A percentile compares a stretch with the other conserved stretches of the same genome.
These are phyloP conservation scores for Nematodospora valgi DNA, from an alignment of 805 yeast genomes.

Conservation along the genomic window DNA sequence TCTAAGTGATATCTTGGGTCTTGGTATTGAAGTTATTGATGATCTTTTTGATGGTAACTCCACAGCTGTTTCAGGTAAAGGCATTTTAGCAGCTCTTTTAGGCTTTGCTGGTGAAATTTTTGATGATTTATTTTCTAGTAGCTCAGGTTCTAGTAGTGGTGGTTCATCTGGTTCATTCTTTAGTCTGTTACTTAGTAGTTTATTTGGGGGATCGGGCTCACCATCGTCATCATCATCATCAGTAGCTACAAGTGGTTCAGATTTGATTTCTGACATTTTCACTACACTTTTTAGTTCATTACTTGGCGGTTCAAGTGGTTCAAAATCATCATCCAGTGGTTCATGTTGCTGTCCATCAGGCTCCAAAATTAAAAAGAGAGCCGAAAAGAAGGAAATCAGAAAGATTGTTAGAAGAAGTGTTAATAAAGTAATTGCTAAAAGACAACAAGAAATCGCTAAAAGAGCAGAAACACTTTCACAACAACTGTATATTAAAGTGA, in stretches of 20 bases:
- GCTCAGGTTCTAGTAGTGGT: not conserved
- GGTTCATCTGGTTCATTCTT: conserved; percentile 8
- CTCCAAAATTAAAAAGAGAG: conserved; percentile 5
- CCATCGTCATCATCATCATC: not conserved
- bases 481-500: no score
- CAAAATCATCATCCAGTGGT: conserved; percentile 3
- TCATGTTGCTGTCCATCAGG: conserved; percentile 6
- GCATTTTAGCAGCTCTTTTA: conserved; percentile 3
- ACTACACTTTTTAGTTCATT: conserved; percentile 7
- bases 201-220: conserved; percentile 4
- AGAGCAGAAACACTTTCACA: conserved; percentile 3
- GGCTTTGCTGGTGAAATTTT: conserved; percentile 8
- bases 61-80: conserved; percentile 3
- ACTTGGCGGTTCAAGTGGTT: conserved; percentile 7
- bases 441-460: not conserved
- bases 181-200: conserved; percentile 1
- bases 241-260: not conserved
- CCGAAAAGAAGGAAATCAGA: conserved; percentile 7
- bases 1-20: conserved; percentile 4
- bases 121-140: conserved; percentile 6
- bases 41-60: conserved; percentile 5
- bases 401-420: conserved; percentile 7
- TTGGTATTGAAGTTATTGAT: conserved; percentile 5
- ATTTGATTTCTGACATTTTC: conserved; percentile 7
- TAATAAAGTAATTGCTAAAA: conserved; percentile 6